These are phyloP conservation scores for Vitis hybrid DNA, from an alignment of 177 flowering plant genomes.

Conservation along the genomic window DNA sequence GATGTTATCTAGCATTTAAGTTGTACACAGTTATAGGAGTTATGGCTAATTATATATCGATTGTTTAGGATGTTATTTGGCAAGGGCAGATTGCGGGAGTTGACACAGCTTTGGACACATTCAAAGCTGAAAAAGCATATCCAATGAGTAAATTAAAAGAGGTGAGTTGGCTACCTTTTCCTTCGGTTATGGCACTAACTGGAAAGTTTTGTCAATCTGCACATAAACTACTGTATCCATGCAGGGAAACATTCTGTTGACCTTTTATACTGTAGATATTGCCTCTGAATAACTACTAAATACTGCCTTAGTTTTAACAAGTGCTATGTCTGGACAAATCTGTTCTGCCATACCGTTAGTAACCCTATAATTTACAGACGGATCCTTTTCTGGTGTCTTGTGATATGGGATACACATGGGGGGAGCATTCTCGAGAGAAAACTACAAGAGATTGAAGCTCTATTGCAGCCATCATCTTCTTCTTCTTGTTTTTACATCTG, in stretches of 20 bases:
- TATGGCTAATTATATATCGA: neutral
- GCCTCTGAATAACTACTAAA: neutral
- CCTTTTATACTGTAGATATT: neutral
- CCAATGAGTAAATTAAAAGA: conserved; percentile 58
- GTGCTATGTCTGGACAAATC: neutral
- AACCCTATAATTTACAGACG: no score
- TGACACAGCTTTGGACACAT: conserved; percentile 68
- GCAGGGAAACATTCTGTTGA: neutral
- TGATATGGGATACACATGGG: no score
- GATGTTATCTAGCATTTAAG: neutral
- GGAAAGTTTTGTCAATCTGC: neutral
- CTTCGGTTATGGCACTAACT: neutral
- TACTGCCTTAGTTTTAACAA: no score
- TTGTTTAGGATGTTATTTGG: conserved; percentile 76
- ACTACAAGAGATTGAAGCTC: no score
- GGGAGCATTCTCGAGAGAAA: no score
- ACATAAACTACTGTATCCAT: neutral
- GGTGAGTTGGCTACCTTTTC: conserved; percentile 34
- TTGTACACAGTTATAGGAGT: no score
- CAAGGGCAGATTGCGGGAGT: conserved; percentile 90
- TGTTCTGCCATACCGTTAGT: neutral
- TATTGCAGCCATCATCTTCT: no score
- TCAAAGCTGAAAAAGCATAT: conserved; percentile 82
- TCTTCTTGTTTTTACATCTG: no score
- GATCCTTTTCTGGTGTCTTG: no score